Evolutionary conservation across 23 red algal genomes (phyloP), one percentile per base, ranked within the genome.

Genomic region (Gracilaria gracilis): DNA sequence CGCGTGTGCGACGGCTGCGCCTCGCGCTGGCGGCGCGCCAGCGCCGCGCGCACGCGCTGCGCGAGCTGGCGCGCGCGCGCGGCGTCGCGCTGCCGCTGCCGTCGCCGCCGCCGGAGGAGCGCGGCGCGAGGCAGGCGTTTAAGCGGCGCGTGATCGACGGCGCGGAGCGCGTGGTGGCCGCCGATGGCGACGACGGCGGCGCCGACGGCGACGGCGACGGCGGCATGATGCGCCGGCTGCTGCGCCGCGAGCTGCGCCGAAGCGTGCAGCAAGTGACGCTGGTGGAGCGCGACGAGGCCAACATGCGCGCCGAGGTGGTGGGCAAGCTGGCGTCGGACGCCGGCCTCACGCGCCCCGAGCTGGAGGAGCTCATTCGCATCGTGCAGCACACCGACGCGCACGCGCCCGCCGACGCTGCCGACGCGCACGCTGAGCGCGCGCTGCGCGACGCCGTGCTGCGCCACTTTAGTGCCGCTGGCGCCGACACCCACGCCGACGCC

Each of bases 291-390:
- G 83, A 74, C 20, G 83, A 75, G 19, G 49, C 40, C 9, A 12
- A 86, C 17, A 86, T 67, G 64, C n/a, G 83, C 65, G n/a, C 44
- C 3, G 9, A 74, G 36, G 14, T 86, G 62, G 50, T 86, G 13
- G 65, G 32, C 24, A 24, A 20, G 11, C 59, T 86, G 12, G 83
- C 83, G 66, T 58, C 71, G 40, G 49, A 71, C 29, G 44, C 32
- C 37, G 83, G 83, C 14, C 5, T 86, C 37, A 50, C n/a, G 7
- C 49, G 65, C 57, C 0, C 55, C 9, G 61, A 86, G 23, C 42
- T 86, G 46, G 61, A 86, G 15, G 17, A n/a, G 59, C 61, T 86
- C 15, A 33, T 86, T 0, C 13, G 31, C 11, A 20, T 31, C 15
- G 83, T 57, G 36, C 65, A 86, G 66, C 34, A 11, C 4, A 42